Conservation (phyloP, 257 asterid genomes). For the Nicotiana tabacum region DNA sequence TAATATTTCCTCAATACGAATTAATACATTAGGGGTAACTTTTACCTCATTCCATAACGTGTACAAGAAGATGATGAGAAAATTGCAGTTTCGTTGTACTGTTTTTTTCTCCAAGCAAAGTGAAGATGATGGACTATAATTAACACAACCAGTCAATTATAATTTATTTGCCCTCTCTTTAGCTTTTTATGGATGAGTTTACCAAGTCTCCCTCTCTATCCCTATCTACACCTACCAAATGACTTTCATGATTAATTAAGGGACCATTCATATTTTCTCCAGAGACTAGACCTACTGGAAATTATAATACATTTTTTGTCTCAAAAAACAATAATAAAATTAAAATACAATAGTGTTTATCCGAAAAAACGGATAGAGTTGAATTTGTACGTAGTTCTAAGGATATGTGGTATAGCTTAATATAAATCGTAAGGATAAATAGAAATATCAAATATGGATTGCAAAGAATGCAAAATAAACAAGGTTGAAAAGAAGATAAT, state of each 20-base stretch:
- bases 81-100: not conserved
- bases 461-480: no score
- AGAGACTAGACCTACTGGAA: not conserved
- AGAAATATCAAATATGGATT: no score
- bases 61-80: not conserved
- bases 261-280: constrained; percentile 19
- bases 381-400: no score
- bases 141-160: constrained; percentile 2
- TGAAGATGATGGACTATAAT: not conserved
- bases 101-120: constrained; percentile 2
- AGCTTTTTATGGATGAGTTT: constrained; percentile 20
- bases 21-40: not conserved
- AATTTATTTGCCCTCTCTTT: not conserved
- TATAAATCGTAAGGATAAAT: no score
- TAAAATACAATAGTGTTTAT: not conserved
- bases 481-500: no score
- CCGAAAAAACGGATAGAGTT: no score
- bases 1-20: not conserved
- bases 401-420: no score
- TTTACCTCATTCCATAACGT: not conserved
- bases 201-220: constrained; percentile 32
- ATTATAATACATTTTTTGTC: not conserved
- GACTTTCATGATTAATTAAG: constrained; percentile 33
- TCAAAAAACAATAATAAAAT: not conserved
- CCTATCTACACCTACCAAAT: constrained; percentile 30